These are phyloP conservation scores for Kwoniella sp. DNA, from an alignment of 768 basidiomycete genomes.

Conservation along the genomic window DNA sequence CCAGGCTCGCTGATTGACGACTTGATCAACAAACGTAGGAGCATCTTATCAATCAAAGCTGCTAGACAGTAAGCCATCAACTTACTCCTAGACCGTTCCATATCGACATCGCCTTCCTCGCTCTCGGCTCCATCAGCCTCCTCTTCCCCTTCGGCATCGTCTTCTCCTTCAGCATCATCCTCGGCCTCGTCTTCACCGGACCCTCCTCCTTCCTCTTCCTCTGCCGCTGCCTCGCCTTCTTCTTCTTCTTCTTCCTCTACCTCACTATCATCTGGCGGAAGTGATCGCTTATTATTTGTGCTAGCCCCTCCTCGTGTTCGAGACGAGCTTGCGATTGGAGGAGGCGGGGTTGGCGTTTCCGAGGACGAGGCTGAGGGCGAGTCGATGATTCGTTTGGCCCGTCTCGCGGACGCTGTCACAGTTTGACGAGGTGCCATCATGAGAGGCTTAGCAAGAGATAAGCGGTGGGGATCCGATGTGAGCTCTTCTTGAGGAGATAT, in stretches of 20 bases:
- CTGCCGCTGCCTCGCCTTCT: constrained; percentile 11
- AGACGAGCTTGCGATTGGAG: not conserved
- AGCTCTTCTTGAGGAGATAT: too few species aligned
- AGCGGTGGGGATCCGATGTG: too few species aligned
- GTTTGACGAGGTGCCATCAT: not conserved
- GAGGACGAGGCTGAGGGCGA: constrained; percentile 28
- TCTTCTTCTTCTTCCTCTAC: constrained; percentile 24
- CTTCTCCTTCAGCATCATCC: constrained; percentile 27
- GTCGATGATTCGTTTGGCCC: constrained; percentile 33
- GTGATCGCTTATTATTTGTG: not conserved
- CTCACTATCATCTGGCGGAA: constrained; percentile 14
- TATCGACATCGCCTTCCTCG: constrained; percentile 15
- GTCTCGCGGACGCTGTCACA: not conserved
- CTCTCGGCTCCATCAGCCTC: constrained; percentile 15
- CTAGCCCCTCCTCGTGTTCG: constrained; percentile 3
- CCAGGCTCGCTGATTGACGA: too few species aligned
- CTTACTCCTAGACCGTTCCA: constrained; percentile 24
- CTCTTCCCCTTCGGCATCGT: constrained; percentile 25
- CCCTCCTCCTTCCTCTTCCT: constrained; percentile 28
- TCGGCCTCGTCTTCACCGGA: constrained; percentile 10
- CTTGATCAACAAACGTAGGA: too few species aligned
- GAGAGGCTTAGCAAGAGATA: not conserved
- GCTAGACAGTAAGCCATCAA: not conserved
- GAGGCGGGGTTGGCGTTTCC: constrained; percentile 9
- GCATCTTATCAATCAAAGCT: too few species aligned